Evolutionary conservation across 2,329 filamentous ascomycete genomes (phyloP), one percentile per base, ranked within the genome.

Genomic region (Fusarium drepaniforme): DNA sequence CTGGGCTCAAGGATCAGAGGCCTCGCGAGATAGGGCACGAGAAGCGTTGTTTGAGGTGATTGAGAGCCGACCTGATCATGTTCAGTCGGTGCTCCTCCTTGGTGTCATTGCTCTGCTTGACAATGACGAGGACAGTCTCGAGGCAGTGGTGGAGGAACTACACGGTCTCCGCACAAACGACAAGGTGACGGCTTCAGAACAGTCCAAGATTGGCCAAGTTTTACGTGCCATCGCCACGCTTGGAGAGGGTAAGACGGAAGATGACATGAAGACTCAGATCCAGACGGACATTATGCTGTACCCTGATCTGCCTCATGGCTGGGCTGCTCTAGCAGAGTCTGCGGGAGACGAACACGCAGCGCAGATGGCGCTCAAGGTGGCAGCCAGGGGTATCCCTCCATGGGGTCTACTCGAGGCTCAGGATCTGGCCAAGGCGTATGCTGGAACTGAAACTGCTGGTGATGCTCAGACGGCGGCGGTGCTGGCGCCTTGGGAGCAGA

Each of bases 61-160:
- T 15, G 94, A 96, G 77, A 88, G 87, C 61, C 85, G 93, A 60
- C 90, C 94, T 0, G 90, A 92, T 1, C 95, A 98, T 75, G 90
- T 97, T 1, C 93, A 92, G 72, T 93, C 95, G 0, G 90, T 97
- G 2, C 89, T 95, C 1, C 88, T 98, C 5, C 88, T 99, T 0
- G 96, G 95, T 1, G 92, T 94, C 4, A 94, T 98, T 75, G 94
- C 95, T 0, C 87, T 97, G 4, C 84, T 98, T 0, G 95, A 98
- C 69, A 88, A 91, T 18, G 96, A 98, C 79, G 86, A 88, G 23
- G 95, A 97, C 75, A 93, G 92, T 2, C 85, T 96, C 11, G 93
- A 95, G 66, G 96, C 95, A 0, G 95, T 98, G 1, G 88, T 91
- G 4, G 90, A 93, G 8, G 95, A 97, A 80, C 88, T 99, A 13